phyloP scores from a whole-genome alignment of 2,329 filamentous ascomycete species.

The Neocucurbitaria cava region DNA sequence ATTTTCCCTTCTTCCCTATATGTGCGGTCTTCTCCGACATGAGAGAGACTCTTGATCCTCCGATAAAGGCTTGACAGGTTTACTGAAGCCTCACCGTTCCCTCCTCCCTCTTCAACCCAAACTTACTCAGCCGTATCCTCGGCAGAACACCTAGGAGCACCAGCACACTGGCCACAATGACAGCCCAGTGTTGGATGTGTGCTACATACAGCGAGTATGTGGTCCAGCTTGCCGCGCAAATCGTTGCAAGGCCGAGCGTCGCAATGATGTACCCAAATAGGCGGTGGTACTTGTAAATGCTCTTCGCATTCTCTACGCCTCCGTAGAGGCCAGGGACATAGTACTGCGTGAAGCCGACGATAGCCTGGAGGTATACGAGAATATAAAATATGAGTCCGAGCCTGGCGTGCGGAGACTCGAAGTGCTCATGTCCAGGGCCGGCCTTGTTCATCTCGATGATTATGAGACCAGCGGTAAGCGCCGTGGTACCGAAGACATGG shows the following conservation, averaged over 20 bases:
- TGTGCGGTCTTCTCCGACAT: not conserved
- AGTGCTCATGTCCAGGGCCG: slow-evolving; percentile 70
- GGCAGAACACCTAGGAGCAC: slow-evolving; percentile 76
- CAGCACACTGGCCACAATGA: slow-evolving; percentile 70
- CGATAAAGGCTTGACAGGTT: not conserved
- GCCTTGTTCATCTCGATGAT: slow-evolving; percentile 88
- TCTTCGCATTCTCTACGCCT: slow-evolving; percentile 78
- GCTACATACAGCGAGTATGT: slow-evolving; percentile 73
- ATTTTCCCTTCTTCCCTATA: too few species aligned
- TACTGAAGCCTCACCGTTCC: slow-evolving; percentile 17
- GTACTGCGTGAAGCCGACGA: slow-evolving; percentile 85
- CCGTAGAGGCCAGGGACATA: slow-evolving; percentile 77
- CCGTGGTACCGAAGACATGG: slow-evolving; percentile 69
- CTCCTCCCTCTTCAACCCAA: slow-evolving; percentile 61
- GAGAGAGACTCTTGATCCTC: not conserved
- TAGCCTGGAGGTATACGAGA: slow-evolving; percentile 73
- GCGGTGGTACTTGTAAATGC: slow-evolving; percentile 89
- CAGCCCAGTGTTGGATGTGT: slow-evolving; percentile 77
- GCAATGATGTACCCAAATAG: slow-evolving; percentile 76
- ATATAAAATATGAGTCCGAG: slow-evolving; percentile 80
- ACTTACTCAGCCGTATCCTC: slow-evolving; percentile 81
- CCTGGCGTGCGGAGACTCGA: slow-evolving; percentile 81
- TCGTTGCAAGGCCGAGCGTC: slow-evolving; percentile 73
- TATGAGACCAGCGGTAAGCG: slow-evolving; percentile 69
- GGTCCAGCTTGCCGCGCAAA: slow-evolving; percentile 78